phyloP scores from a whole-genome alignment of 192 early-diverging fungal genomes.

The Phycomyces blakesleeanus region DNA sequence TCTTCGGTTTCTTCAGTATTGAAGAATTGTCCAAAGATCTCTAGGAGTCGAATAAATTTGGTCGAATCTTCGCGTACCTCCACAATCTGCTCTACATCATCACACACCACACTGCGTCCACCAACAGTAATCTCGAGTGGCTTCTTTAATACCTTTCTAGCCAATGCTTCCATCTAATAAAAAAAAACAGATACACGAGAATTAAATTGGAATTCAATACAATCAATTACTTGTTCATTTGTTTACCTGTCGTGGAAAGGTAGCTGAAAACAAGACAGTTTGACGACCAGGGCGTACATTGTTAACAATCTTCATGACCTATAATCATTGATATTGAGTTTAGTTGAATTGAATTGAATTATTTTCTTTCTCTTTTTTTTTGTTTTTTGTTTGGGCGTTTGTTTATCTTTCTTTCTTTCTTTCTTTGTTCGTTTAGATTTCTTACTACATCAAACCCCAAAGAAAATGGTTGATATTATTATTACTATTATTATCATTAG shows the following conservation, averaged over 20 bases:
- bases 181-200: no score
- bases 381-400: no score
- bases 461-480: neutral
- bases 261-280: slow-evolving; percentile 91
- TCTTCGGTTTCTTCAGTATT: slow-evolving; percentile 62
- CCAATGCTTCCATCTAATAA: slow-evolving; percentile 88
- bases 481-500: neutral
- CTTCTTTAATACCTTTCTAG: slow-evolving; percentile 84
- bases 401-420: no score
- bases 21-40: slow-evolving; percentile 82
- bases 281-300: slow-evolving; percentile 85
- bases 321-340: no score
- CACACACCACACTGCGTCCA: slow-evolving; percentile 82
- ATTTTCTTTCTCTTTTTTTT: no score
- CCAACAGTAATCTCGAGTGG: slow-evolving; percentile 96
- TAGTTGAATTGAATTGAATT: no score
- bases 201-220: neutral
- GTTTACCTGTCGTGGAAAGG: slow-evolving; percentile 81
- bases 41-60: slow-evolving; percentile 84
- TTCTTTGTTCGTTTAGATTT: no score
- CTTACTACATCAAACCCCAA: no score
- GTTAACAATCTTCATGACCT: slow-evolving; percentile 93
- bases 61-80: slow-evolving; percentile 80
- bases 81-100: slow-evolving; percentile 86
- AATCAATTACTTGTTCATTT: neutral